Conservation (phyloP, 345 rosid genomes). For the Cochlearia excelsa region DNA sequence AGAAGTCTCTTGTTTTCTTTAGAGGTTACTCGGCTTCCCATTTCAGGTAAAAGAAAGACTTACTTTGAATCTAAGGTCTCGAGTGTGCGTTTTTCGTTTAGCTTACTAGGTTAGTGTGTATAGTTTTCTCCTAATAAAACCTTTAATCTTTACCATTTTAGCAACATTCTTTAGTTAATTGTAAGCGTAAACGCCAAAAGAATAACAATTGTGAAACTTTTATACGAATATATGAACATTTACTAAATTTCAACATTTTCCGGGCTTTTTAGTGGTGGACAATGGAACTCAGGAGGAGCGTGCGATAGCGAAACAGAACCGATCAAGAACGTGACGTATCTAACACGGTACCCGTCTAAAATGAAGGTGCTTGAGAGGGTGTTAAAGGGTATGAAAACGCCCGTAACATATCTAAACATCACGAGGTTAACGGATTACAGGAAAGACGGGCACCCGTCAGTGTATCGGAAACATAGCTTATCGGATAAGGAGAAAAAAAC, state of each 20-base stretch:
- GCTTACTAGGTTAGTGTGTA: too few species aligned
- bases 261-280: constrained; percentile 57
- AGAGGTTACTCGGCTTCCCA: constrained; percentile 88
- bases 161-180: too few species aligned
- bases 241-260: too few species aligned
- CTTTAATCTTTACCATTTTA: too few species aligned
- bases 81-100: too few species aligned
- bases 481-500: constrained; percentile 46
- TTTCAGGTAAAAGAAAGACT: constrained; percentile 56
- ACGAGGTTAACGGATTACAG: constrained; percentile 84
- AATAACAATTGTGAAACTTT: too few species aligned
- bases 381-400: constrained; percentile 70
- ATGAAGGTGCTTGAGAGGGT: constrained; percentile 78
- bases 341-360: constrained; percentile 60
- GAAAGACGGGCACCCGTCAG: constrained; percentile 90
- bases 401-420: constrained; percentile 74
- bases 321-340: constrained; percentile 67
- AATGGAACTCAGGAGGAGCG: constrained; percentile 97
- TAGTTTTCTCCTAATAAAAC: too few species aligned
- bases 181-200: too few species aligned
- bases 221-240: too few species aligned
- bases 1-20: constrained; percentile 77
- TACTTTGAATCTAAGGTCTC: too few species aligned
- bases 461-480: constrained; percentile 57
- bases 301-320: constrained; percentile 86